Evolutionary conservation across 192 early-diverging fungal species (phyloP).

Genomic region (Podochytrium sp.): DNA sequence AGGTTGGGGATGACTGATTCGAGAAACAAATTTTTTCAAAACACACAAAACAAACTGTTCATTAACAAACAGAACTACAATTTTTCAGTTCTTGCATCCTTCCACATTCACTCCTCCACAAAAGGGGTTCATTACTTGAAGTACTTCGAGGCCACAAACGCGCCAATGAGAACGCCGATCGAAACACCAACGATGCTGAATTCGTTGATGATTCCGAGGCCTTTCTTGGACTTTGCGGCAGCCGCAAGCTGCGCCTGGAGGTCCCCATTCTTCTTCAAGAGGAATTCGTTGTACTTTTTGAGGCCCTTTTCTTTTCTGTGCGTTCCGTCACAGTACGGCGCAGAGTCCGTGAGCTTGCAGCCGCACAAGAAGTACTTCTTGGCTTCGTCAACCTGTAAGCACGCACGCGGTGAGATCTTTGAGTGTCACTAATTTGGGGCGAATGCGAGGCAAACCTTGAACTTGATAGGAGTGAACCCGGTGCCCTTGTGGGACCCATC

Average conservation of each 20-base stretch:
- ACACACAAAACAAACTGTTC: too few species aligned
- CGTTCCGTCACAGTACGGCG: constrained; percentile 50
- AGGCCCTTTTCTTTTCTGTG: constrained; percentile 48
- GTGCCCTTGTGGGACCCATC: constrained; percentile 49
- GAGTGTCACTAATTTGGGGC: not conserved
- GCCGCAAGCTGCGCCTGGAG: constrained; percentile 32
- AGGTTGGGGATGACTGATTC: too few species aligned
- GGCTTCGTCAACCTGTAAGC: constrained; percentile 32
- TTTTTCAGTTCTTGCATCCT: too few species aligned
- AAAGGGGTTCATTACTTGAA: too few species aligned
- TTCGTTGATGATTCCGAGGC: constrained; percentile 2
- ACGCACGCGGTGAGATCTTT: not conserved
- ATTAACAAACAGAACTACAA: too few species aligned
- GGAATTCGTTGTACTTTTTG: constrained; percentile 47
- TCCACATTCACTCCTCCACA: too few species aligned
- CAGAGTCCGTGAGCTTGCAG: constrained; percentile 34
- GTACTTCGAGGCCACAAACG: not conserved
- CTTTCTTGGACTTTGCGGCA: constrained; percentile 12
- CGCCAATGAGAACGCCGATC: constrained; percentile 21
- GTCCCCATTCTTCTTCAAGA: constrained; percentile 44
- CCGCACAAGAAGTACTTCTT: constrained; percentile 47
- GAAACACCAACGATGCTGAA: constrained; percentile 20
- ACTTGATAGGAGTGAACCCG: constrained; percentile 37
- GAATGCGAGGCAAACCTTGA: constrained; percentile 11
- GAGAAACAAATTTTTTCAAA: too few species aligned